Conservation (phyloP, 306 rosid species). For the Prunus davidiana region DNA sequence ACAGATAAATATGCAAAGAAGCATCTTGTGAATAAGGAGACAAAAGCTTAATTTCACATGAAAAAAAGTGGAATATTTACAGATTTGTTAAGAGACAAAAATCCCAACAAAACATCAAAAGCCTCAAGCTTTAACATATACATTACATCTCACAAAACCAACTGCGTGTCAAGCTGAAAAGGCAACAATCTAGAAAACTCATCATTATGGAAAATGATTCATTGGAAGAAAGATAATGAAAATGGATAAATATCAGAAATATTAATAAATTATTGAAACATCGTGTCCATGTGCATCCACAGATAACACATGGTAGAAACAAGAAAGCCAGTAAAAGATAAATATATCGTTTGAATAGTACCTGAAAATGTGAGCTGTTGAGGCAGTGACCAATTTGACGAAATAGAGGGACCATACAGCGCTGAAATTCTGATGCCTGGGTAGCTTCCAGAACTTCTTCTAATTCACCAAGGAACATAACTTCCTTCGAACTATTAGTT, state of each 20-base stretch:
- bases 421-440: conserved; percentile 56
- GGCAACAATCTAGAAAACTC: neutral
- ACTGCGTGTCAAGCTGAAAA: neutral
- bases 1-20: neutral
- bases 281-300: neutral
- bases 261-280: neutral
- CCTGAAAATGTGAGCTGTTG: conserved; percentile 71
- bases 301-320: neutral
- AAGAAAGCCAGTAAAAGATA: conserved; percentile 2
- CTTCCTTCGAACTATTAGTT: conserved; percentile 63
- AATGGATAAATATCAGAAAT: neutral
- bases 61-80: neutral
- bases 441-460: conserved; percentile 64
- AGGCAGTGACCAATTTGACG: conserved; percentile 53
- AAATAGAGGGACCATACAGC: conserved; percentile 56
- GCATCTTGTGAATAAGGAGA: neutral
- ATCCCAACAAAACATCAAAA: neutral
- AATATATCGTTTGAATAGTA: neutral
- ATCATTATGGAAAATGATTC: neutral
- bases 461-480: conserved; percentile 62
- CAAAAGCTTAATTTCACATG: neutral
- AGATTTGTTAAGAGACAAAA: neutral
- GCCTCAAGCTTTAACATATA: neutral
- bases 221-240: neutral
- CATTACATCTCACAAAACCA: neutral